Percentiles rank a stretch among this genome's conserved stretches.
Evolutionary conservation across 2,329 filamentous ascomycete species (phyloP).

Genomic region (Fusarium citri): DNA sequence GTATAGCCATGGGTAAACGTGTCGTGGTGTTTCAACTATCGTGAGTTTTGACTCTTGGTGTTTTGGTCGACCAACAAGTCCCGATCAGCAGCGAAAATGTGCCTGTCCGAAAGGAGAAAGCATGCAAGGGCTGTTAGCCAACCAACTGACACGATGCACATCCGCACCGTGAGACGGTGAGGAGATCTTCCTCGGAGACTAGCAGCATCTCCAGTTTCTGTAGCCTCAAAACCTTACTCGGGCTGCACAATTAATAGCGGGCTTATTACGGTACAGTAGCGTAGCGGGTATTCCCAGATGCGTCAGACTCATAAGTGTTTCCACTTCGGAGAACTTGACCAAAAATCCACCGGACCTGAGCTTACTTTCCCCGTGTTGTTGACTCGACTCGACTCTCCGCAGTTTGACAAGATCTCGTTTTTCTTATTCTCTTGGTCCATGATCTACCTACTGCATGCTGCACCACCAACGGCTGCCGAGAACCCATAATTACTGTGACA

Average conservation of each 20-base stretch:
- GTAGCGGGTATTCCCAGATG: constrained; percentile 41
- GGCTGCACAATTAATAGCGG: constrained; percentile 39
- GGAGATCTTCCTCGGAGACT: constrained; percentile 26
- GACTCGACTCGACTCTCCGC: constrained; percentile 15
- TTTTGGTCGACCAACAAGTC: constrained; percentile 15
- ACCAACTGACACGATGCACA: constrained; percentile 35
- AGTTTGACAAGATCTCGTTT: constrained; percentile 36
- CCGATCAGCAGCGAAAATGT: constrained; percentile 6
- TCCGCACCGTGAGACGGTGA: constrained; percentile 19
- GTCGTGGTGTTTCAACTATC: constrained; percentile 17
- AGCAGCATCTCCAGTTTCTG: constrained; percentile 30
- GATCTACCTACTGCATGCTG: constrained; percentile 16
- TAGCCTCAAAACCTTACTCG: constrained; percentile 21
- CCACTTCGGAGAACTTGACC: constrained; percentile 12
- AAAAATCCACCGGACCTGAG: constrained; percentile 18
- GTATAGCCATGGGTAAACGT: neutral
- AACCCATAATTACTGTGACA: constrained; percentile 15
- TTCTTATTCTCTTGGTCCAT: constrained; percentile 20
- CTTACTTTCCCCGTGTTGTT: constrained; percentile 31
- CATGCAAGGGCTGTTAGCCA: constrained; percentile 35
- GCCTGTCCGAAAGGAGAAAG: constrained; percentile 33
- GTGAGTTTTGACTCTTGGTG: constrained; percentile 28
- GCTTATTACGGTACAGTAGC: constrained; percentile 9
- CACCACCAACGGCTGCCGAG: neutral
- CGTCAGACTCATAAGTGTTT: constrained; percentile 11